phyloP scores from a whole-genome alignment of 345 rosid genomes.

The Raphanus sativus region DNA sequence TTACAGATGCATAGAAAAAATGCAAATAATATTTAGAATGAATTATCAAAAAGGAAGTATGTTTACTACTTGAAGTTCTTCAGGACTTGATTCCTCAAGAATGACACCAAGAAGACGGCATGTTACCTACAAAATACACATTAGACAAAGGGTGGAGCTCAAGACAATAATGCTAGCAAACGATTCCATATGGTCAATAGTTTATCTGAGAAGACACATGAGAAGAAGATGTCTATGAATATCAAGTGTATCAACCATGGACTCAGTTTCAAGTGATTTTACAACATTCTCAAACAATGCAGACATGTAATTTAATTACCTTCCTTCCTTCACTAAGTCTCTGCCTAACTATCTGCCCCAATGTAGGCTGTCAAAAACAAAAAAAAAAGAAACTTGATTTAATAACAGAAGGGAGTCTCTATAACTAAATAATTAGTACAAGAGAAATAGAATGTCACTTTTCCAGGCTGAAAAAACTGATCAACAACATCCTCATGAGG shows the following conservation, averaged over 20 bases:
- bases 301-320: constrained; percentile 45
- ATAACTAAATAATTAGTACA: neutral
- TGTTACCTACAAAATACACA: constrained; percentile 63
- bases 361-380: constrained; percentile 57
- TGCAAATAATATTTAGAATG: neutral
- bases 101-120: constrained; percentile 89
- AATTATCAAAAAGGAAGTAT: neutral
- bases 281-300: neutral
- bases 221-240: too few relatives aligned
- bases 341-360: constrained; percentile 83
- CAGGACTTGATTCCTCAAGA: constrained; percentile 86
- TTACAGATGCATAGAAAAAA: constrained; percentile 10
- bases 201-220: too few relatives aligned
- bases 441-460: constrained; percentile 38
- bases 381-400: neutral
- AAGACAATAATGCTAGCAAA: neutral
- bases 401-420: neutral
- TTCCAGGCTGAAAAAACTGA: constrained; percentile 79
- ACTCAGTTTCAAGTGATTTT: too few relatives aligned
- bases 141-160: neutral
- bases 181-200: too few relatives aligned
- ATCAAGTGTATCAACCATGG: too few relatives aligned
- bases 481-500: constrained; percentile 70
- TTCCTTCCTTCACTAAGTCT: constrained; percentile 89
- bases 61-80: constrained; percentile 68